phyloP scores from a whole-genome alignment of 2,329 filamentous ascomycete species.

The Xylariaceae sp. region DNA sequence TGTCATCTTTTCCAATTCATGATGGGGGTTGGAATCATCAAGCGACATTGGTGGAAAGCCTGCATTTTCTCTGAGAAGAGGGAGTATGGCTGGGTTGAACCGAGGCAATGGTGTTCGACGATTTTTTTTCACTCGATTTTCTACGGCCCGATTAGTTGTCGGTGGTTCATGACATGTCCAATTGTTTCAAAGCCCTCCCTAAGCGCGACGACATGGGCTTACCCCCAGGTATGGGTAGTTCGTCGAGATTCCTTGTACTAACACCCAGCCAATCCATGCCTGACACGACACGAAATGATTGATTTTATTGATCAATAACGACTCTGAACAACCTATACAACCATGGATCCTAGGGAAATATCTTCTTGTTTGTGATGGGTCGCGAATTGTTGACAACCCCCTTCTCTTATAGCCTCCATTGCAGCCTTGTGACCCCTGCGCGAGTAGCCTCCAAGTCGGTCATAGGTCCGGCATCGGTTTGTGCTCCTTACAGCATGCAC shows the following conservation, averaged over 20 bases:
- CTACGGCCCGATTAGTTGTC: neutral
- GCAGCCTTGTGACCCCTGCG: neutral
- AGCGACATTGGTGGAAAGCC: neutral
- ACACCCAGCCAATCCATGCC: neutral
- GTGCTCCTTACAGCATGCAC: neutral
- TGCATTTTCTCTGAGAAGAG: too few species aligned
- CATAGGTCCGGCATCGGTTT: neutral
- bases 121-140: neutral
- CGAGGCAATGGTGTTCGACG: neutral
- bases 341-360: neutral
- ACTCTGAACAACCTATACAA: neutral
- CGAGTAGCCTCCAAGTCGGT: neutral
- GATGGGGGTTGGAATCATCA: neutral
- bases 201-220: neutral
- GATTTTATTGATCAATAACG: neutral
- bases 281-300: neutral
- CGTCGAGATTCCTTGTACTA: neutral
- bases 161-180: neutral
- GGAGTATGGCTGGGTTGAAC: neutral
- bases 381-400: neutral
- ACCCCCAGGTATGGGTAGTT: neutral
- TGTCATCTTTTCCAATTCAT: neutral
- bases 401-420: neutral
- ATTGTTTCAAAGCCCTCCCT: neutral
- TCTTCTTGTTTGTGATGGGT: neutral